Conservation (phyloP, 2,329 filamentous ascomycete species). For the Diaporthe sp. region DNA sequence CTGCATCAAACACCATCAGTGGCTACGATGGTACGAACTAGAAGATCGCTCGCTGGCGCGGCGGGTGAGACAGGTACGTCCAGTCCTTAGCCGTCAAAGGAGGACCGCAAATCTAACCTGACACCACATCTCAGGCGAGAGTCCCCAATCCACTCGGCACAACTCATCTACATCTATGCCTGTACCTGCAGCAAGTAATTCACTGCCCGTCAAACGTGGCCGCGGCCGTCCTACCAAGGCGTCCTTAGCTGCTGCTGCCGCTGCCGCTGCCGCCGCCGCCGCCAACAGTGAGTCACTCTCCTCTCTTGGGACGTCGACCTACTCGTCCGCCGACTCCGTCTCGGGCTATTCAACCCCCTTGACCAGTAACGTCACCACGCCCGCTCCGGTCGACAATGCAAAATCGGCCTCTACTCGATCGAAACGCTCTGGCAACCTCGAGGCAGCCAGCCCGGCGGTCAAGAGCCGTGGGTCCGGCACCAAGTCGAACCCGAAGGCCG, state of each 20-base stretch:
- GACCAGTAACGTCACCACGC: constrained; percentile 59
- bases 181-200: neutral
- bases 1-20: neutral
- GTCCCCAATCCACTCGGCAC: neutral
- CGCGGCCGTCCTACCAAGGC: constrained; percentile 50
- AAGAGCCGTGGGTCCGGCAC: constrained; percentile 53
- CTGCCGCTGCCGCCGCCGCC: constrained; percentile 35
- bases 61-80: constrained; percentile 32
- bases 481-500: constrained; percentile 57
- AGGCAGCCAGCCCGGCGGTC: constrained; percentile 51
- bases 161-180: constrained; percentile 5
- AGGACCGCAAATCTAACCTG: neutral
- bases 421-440: constrained; percentile 49
- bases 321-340: constrained; percentile 50
- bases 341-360: constrained; percentile 58
- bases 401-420: constrained; percentile 34
- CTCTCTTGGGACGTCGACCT: constrained; percentile 52
- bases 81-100: neutral
- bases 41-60: constrained; percentile 23
- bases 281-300: constrained; percentile 52
- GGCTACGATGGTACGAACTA: constrained; percentile 36
- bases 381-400: constrained; percentile 47
- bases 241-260: constrained; percentile 30
- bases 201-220: constrained; percentile 44
- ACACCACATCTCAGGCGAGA: constrained; percentile 29